Percentiles rank a stretch among this genome's conserved stretches.
These are phyloP conservation scores for Nevesoporus exiguus DNA, from an alignment of 768 basidiomycete genomes.

Conservation along the genomic window DNA sequence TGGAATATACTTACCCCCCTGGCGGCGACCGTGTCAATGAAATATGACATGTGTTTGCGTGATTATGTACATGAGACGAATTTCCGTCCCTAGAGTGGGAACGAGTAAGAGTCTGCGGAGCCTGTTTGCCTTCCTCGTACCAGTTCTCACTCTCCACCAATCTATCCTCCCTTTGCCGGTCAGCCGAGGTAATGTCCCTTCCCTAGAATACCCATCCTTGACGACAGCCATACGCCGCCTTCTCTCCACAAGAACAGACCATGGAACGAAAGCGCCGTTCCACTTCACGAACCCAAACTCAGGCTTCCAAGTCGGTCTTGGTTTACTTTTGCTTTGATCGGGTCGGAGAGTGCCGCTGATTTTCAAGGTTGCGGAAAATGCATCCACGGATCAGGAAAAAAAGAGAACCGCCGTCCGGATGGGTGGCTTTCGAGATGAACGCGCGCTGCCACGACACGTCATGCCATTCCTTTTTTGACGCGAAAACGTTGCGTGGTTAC, in stretches of 20 bases:
- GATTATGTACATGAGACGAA: constrained; percentile 14
- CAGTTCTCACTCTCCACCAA: constrained; percentile 1
- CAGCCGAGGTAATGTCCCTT: constrained; percentile 13
- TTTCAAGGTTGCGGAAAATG: constrained; percentile 4
- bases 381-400: constrained; percentile 24
- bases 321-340: too few species aligned
- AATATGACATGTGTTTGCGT: not conserved
- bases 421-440: constrained; percentile 6
- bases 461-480: constrained; percentile 4
- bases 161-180: not conserved
- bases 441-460: constrained; percentile 6
- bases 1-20: constrained; percentile 6
- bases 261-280: constrained; percentile 3
- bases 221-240: constrained; percentile 13
- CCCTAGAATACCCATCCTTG: not conserved
- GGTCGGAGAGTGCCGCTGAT: constrained; percentile 19
- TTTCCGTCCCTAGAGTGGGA: constrained; percentile 20
- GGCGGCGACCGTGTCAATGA: constrained; percentile 2
- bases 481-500: constrained; percentile 1
- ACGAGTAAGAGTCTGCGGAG: constrained; percentile 3
- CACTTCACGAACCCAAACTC: constrained; percentile 3
- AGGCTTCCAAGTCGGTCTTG: constrained; percentile 9
- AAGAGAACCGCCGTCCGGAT: constrained; percentile 4
- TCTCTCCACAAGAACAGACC: constrained; percentile 15
- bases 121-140: constrained; percentile 6